Evolutionary conservation across 129 eudicot species (phyloP).

Genomic region (Mikania micrantha): DNA sequence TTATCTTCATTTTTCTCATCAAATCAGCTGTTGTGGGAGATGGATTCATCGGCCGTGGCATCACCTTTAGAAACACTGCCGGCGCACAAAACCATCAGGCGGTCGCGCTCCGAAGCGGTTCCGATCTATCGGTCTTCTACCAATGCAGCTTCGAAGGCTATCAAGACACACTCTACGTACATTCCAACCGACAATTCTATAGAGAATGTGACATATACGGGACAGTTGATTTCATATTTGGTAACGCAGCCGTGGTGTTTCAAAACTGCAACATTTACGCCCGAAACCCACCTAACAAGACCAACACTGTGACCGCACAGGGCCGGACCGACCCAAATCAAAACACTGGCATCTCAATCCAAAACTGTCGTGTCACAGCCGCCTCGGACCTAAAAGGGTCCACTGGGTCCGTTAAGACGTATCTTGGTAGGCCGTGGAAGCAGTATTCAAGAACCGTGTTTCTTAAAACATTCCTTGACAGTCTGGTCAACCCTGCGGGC

Average conservation of each 20-base stretch:
- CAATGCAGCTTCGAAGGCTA: slow-evolving; percentile 57
- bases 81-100: slow-evolving; percentile 54
- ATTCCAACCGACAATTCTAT: slow-evolving; percentile 35
- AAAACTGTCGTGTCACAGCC: slow-evolving; percentile 38
- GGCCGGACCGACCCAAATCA: slow-evolving; percentile 54
- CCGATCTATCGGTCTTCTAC: slow-evolving; percentile 59
- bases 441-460: slow-evolving; percentile 45
- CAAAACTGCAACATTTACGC: slow-evolving; percentile 58
- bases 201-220: slow-evolving; percentile 50
- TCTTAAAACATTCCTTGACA: slow-evolving; percentile 29
- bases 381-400: slow-evolving; percentile 30
- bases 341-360: slow-evolving; percentile 50
- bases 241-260: slow-evolving; percentile 41
- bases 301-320: slow-evolving; percentile 50
- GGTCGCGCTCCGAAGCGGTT: slow-evolving; percentile 44
- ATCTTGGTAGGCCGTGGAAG: slow-evolving; percentile 53
- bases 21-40: slow-evolving; percentile 42
- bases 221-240: slow-evolving; percentile 52
- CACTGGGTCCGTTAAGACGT: slow-evolving; percentile 31
- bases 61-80: slow-evolving; percentile 45
- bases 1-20: neutral
- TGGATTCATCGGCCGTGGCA: slow-evolving; percentile 43
- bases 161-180: slow-evolving; percentile 54
- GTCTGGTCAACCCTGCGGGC: slow-evolving; percentile 38
- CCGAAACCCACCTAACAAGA: slow-evolving; percentile 39